Evolutionary conservation across 2,329 filamentous ascomycete genomes (phyloP).

Genomic region (Zymoseptoria brevis): DNA sequence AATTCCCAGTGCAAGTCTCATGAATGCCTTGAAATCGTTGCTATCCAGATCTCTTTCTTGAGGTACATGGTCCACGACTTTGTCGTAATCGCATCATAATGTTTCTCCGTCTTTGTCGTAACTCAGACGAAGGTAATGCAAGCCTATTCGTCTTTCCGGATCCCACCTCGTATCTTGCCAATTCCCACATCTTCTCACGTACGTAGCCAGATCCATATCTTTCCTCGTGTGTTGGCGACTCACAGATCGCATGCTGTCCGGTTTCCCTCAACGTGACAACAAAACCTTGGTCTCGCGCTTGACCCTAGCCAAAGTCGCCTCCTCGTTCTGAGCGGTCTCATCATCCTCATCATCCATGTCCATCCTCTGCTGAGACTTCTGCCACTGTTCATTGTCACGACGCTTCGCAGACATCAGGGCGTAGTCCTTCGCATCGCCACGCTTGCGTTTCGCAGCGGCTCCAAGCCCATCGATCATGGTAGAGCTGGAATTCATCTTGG

Average conservation of each 20-base stretch:
- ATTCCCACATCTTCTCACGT: background rate
- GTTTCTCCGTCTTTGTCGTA: background rate
- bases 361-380: background rate
- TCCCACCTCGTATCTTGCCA: background rate
- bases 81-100: background rate
- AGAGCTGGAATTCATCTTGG: background rate
- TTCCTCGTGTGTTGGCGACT: no score
- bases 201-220: no score
- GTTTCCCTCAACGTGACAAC: no score
- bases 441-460: background rate
- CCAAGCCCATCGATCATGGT: background rate
- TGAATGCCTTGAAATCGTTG: background rate
- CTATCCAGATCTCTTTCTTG: background rate
- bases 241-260: no score
- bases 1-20: background rate
- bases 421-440: background rate
- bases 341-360: background rate
- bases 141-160: background rate
- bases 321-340: background rate
- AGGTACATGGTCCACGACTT: background rate
- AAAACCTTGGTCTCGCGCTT: background rate
- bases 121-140: background rate
- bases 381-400: background rate
- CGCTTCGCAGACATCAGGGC: background rate
- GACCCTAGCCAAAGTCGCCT: background rate